Base-by-base conservation (phyloP, 179 eudicot genomes). In the Beta macrorhiza region DNA sequence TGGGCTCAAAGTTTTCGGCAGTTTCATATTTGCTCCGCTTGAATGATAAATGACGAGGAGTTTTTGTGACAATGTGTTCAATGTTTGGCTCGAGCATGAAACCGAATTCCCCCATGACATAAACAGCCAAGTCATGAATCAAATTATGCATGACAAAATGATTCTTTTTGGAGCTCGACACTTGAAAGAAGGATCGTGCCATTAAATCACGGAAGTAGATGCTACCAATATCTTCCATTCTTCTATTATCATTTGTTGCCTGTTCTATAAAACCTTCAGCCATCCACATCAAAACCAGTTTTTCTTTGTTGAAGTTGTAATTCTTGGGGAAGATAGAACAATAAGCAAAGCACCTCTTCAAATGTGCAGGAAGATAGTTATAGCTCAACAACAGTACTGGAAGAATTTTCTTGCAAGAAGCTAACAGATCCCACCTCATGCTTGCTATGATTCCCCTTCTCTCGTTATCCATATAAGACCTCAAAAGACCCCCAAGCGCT, bases 311-410 rank as follows among this genome's bases (percentile, higher is more conserved):
- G 42, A 86, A 83, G 59, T 13, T 37, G 32, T 78, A 81, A 57
- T 25, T 61, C 47, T 76, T 70, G 0, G 83, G 84, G 59, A 75
- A 75, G 4, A 79, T 11, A 51, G 85, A 81, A 63, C 84, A 83
- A 58, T 80, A 86, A 5, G 88, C 82, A 49, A 83, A 86, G 62
- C 88, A 83, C 51, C 56, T 57, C 82, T 78, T 83, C 52, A 86
- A 49, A 52, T 80, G 78, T n/a, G 84, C 12, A 69, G 79, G 77
- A 13, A 86, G 84, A 67, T 57, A 64, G 22, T 79, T 5, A 52
- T 85, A 85, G 83, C 87, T 85, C 63, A 82, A 45, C 65, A 53
- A 49, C 45, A 86, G 16, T 47, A 81, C 81, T 55, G 81, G 83
- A 67, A 82, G 82, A 78, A 86, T 83, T 5, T 59, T 19, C 14